phyloP scores from a whole-genome alignment of 2,329 filamentous ascomycete genomes.

The Fusarium sp. region DNA sequence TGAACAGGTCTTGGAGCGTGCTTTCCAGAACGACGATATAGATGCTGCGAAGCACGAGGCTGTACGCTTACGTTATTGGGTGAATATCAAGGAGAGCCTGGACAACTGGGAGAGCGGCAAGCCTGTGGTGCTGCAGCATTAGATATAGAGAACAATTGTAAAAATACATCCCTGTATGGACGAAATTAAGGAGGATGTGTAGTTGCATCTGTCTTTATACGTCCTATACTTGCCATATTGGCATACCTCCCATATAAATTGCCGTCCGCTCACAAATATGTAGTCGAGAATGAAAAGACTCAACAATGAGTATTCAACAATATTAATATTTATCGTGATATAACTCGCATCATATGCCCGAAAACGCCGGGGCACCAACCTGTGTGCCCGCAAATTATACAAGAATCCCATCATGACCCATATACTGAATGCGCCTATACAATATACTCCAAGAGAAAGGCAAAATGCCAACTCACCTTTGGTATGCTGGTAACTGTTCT shows the following conservation, averaged over 20 bases:
- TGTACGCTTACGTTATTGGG: slow-evolving; percentile 87
- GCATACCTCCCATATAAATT: neutral
- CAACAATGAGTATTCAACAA: slow-evolving; percentile 15
- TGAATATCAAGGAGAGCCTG: slow-evolving; percentile 84
- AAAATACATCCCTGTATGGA: neutral
- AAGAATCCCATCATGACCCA: slow-evolving; percentile 23
- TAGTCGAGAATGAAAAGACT: neutral
- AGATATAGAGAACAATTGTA: neutral
- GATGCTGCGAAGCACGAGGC: slow-evolving; percentile 76
- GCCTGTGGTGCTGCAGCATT: slow-evolving; percentile 66
- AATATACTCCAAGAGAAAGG: slow-evolving; percentile 15
- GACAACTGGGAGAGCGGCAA: slow-evolving; percentile 86
- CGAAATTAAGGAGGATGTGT: neutral
- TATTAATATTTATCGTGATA: slow-evolving; percentile 31
- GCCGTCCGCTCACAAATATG: neutral
- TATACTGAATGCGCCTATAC: slow-evolving; percentile 19
- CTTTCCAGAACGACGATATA: slow-evolving; percentile 75
- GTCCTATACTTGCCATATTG: neutral
- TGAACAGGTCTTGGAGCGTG: slow-evolving; percentile 70
- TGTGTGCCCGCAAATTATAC: slow-evolving; percentile 23
- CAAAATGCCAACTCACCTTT: slow-evolving; percentile 47
- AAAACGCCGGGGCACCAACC: slow-evolving; percentile 27
- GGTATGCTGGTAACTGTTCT: slow-evolving; percentile 57
- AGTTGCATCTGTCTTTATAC: neutral
- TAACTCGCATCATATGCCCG: slow-evolving; percentile 28